These are phyloP conservation scores for Podospora comata DNA, from an alignment of 495 filamentous ascomycete species.

Conservation along the genomic window DNA sequence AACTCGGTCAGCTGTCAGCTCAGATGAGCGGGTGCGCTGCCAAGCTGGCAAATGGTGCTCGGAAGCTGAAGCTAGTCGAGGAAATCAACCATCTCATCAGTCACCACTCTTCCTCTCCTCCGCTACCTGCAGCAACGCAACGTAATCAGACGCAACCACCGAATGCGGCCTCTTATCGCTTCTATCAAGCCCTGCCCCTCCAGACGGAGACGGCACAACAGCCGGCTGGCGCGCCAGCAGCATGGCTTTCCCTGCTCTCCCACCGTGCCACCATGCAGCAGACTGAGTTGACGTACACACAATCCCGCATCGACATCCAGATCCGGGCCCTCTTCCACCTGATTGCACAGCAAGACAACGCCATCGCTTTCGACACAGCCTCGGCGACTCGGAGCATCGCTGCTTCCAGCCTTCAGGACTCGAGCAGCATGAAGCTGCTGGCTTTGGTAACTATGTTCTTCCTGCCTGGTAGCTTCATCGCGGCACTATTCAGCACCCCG, in stretches of 20 bases:
- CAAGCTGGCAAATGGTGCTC: constrained; percentile 32
- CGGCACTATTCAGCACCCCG: constrained; percentile 33
- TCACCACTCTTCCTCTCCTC: constrained; percentile 5
- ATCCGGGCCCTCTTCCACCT: constrained; percentile 32
- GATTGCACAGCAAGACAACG: constrained; percentile 35
- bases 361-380: constrained; percentile 32
- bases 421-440: constrained; percentile 52
- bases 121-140: too few species aligned
- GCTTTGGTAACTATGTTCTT: constrained; percentile 55
- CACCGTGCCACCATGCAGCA: constrained; percentile 29
- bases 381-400: constrained; percentile 37
- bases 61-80: constrained; percentile 30
- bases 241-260: constrained; percentile 14
- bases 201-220: not conserved
- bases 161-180: not conserved
- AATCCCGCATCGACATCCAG: constrained; percentile 34
- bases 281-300: constrained; percentile 30
- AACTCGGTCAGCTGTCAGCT: constrained; percentile 28
- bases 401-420: constrained; percentile 42
- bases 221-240: not conserved
- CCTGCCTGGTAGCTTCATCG: constrained; percentile 50
- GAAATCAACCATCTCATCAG: constrained; percentile 27
- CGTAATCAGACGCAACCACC: too few species aligned
- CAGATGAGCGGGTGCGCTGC: constrained; percentile 31
- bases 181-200: not conserved